Conservation (phyloP, 2,329 filamentous ascomycete genomes). For the Talaromyces marneffei region DNA sequence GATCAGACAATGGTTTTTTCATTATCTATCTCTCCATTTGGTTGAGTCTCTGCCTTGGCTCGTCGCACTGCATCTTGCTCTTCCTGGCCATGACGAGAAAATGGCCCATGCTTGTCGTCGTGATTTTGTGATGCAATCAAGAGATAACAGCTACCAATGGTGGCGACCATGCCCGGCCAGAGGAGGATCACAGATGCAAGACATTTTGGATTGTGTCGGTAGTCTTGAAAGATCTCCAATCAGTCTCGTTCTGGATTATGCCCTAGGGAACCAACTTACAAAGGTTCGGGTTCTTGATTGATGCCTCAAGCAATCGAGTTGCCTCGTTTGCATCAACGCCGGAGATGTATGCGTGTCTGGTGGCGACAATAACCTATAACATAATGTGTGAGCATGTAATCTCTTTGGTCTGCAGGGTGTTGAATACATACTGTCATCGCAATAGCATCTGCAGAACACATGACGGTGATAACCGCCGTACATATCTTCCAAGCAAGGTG, state of each 20-base stretch:
- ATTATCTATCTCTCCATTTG: neutral
- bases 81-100: constrained; percentile 2
- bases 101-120: constrained; percentile 24
- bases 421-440: constrained; percentile 40
- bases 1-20: neutral
- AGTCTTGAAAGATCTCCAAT: constrained; percentile 23
- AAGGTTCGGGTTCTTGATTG: constrained; percentile 31
- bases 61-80: neutral
- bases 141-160: constrained; percentile 38
- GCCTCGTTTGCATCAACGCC: constrained; percentile 33
- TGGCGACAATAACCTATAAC: constrained; percentile 43
- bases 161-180: constrained; percentile 49
- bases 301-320: constrained; percentile 23
- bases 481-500: constrained; percentile 51
- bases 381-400: neutral
- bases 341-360: constrained; percentile 41
- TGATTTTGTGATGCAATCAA: constrained; percentile 32
- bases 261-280: constrained; percentile 12
- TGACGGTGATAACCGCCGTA: constrained; percentile 44
- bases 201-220: constrained; percentile 46
- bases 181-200: constrained; percentile 49
- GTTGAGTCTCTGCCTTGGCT: neutral
- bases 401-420: neutral
- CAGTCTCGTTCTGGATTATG: neutral
- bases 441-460: constrained; percentile 45